Evolutionary conservation across 768 basidiomycete species (phyloP).

Genomic region (Psilocybe cyanescens): DNA sequence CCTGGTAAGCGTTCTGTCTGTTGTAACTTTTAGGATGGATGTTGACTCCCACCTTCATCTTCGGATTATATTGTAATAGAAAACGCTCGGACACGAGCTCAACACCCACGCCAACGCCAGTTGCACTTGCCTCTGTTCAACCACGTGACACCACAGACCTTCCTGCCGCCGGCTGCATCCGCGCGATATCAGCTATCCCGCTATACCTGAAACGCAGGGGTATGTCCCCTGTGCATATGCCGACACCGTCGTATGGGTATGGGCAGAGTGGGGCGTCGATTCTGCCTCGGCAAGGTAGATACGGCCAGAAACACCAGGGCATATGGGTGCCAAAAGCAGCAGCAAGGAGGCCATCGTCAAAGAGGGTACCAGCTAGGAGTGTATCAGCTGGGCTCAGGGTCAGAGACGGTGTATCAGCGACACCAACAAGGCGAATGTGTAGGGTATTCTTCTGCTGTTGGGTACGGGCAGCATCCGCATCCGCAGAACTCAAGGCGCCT

Average conservation of each 20-base stretch:
- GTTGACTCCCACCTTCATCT: neutral
- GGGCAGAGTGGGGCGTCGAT: slow-evolving; percentile 17
- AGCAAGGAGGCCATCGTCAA: slow-evolving; percentile 3
- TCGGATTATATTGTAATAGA: slow-evolving; percentile 36
- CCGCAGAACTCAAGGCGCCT: slow-evolving; percentile 27
- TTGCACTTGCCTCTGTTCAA: slow-evolving; percentile 1
- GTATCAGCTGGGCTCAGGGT: no score
- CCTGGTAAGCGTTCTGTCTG: slow-evolving; percentile 50
- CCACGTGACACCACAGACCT: slow-evolving; percentile 21
- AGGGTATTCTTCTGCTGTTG: slow-evolving; percentile 18
- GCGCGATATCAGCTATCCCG: slow-evolving; percentile 48
- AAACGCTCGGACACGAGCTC: slow-evolving; percentile 47
- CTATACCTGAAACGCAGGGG: slow-evolving; percentile 41
- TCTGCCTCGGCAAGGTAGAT: slow-evolving; percentile 7
- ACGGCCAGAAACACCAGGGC: slow-evolving; percentile 5
- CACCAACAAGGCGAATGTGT: slow-evolving; percentile 18
- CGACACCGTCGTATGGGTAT: slow-evolving; percentile 30
- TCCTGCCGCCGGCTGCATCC: slow-evolving; percentile 33
- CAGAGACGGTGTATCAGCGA: neutral
- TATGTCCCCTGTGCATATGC: slow-evolving; percentile 20
- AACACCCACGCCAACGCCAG: neutral
- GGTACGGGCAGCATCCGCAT: slow-evolving; percentile 22
- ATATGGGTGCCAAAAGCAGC: slow-evolving; percentile 15
- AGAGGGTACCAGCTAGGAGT: slow-evolving; percentile 16
- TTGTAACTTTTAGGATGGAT: neutral